Base-by-base conservation (phyloP, 768 basidiomycete species). In the Kockovaella imperatae region DNA sequence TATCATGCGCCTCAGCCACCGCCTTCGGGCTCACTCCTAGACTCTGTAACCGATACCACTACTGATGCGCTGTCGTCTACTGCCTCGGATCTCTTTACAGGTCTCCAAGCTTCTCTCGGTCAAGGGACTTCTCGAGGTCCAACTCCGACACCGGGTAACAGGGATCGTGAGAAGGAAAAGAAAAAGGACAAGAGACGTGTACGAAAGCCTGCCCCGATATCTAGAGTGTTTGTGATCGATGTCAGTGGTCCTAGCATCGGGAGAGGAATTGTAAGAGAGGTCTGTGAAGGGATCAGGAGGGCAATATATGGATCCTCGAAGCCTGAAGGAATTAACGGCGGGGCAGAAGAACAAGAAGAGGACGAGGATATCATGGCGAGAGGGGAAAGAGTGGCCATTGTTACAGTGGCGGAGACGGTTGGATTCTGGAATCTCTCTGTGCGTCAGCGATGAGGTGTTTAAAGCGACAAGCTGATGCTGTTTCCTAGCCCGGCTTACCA, bases 341-440 rank as follows among this genome's bases (percentile, higher is more conserved):
- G n/a, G n/a, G n/a, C n/a, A n/a, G 74, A 72, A 24, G 71, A 64
- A 26, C 60, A 63, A 24, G 53, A 59, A 5, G 73, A 76, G 23
- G 53, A 35, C 10, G 65, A 62, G 31, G 52, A 21, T 14, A 42
- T 34, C 20, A 56, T 61, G n/a, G 55, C 55, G 24, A 23, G 25
- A 39, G 65, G 47, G 23, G 59, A 60, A 45, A 42, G 54, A 44
- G 64, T 96, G n/a, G 84, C 82, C 2, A 82, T 99, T 54, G 50
- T 96, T 21, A 86, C 89, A 0, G 95, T 83, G 62, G 88, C 93
- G 63, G 68, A 74, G 40, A 75, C 79, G 1, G 71, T 97, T 25
- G 87, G 95, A 57, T 91, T 95, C 67, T 87, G 88, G 71, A 81
- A 91, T 65, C 75, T 97, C 52, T 81, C 83, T 63, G 93, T 75